These are phyloP conservation scores for Crotalaria pallida DNA, from an alignment of 306 rosid species.

Conservation along the genomic window DNA sequence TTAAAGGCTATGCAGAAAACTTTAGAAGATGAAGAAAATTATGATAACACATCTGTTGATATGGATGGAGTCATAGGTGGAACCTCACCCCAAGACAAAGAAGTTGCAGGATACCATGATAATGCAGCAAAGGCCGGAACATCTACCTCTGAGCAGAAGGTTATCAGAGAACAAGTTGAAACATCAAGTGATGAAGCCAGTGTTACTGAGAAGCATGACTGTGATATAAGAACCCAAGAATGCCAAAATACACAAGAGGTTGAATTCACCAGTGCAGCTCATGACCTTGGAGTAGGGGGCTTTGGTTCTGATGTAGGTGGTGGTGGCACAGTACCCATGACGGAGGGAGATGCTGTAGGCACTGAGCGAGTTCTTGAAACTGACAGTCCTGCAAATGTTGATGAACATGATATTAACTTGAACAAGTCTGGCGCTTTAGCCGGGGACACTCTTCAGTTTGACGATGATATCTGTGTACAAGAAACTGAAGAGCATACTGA, in stretches of 20 bases:
- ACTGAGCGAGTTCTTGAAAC: constrained; percentile 57
- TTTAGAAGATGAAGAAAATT: constrained; percentile 67
- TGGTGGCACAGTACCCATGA: constrained; percentile 35
- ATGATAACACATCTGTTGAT: constrained; percentile 56
- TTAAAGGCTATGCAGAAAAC: constrained; percentile 69
- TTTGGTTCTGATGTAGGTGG: constrained; percentile 72
- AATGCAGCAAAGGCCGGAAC: constrained; percentile 34
- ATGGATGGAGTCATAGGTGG: constrained; percentile 27
- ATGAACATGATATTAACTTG: constrained; percentile 33
- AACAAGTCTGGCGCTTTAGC: constrained; percentile 29
- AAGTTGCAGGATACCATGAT: constrained; percentile 20
- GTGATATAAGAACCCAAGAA: constrained; percentile 44
- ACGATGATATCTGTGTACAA: constrained; percentile 41
- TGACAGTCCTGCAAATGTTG: constrained; percentile 44
- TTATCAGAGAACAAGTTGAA: constrained; percentile 33
- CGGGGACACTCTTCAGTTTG: constrained; percentile 54
- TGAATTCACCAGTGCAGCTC: constrained; percentile 53
- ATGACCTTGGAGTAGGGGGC: constrained; percentile 39
- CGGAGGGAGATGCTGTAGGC: constrained; percentile 46
- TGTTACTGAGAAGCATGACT: constrained; percentile 55
- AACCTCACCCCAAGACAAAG: constrained; percentile 18
- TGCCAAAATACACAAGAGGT: constrained; percentile 51
- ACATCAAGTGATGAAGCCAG: constrained; percentile 53
- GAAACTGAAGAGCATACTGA: constrained; percentile 41
- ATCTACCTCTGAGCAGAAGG: constrained; percentile 33